Base-by-base conservation (phyloP, 2,329 filamentous ascomycete species). In the Curvularia spicifera region DNA sequence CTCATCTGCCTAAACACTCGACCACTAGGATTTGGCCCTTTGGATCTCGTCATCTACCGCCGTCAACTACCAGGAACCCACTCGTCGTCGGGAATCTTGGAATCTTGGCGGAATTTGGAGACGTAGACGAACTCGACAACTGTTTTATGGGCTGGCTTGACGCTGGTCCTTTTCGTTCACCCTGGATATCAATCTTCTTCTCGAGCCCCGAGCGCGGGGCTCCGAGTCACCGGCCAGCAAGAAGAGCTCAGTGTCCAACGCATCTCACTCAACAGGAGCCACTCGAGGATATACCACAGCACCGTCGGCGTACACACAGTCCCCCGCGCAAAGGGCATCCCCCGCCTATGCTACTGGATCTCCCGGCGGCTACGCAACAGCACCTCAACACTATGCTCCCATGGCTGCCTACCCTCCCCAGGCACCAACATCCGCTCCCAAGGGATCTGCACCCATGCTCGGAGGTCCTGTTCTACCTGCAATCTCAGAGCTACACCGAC, bases 171-270 rank as follows among this genome's bases (percentile, higher is more conserved):
- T 66, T 67, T 84, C 84, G 85, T 86, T 83, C 87, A 93, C 84
- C 86, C 89, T 97, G 93, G 93, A 97, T 93, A 96, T 97, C 90
- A 87, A 91, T 80, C 89, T 90, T 68, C 86, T 97, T 68, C 86
- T 97, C 79, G 91, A 93, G 84, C 85, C 84, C 76, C 82, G 87
- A 76, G 87, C 84, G 75, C 82, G 87, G 76, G 87, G 87, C 84
- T 88, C 89, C 79, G 88, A 90, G 84, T 88, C 88, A 78, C 83
- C 80, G 53, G 78, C 77, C 50, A 79, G 78, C 62, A 80, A 80
- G 69, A 78, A 76, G 60, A 82, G 80, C 70, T 75, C 76, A 33
- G 72, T 66, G 24, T 76, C 74, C 46, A 65, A 71, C 62, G 69
- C 65, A 26, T 77, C 75, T 40, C 65, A 70, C 44, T 74, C 73